Evolutionary conservation across 495 filamentous ascomycete genomes (phyloP).

Genomic region (Saxophila tyrrhenica): DNA sequence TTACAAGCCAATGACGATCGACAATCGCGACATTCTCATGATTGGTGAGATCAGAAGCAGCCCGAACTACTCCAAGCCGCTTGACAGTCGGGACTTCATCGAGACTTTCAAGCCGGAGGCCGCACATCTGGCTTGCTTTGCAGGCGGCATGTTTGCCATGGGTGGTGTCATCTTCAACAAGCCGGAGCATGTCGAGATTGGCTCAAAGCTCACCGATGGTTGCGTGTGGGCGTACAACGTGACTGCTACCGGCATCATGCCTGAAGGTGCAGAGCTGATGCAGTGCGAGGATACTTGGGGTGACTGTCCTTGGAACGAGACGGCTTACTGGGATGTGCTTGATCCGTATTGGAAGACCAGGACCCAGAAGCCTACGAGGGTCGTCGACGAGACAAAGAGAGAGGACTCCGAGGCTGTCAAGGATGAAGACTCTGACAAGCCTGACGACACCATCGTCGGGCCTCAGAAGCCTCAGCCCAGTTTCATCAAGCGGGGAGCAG

Average conservation of each 20-base stretch:
- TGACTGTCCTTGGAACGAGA: conserved; percentile 69
- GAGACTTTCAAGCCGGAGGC: conserved; percentile 37
- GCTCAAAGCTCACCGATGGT: conserved; percentile 42
- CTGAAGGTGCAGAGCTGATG: conserved; percentile 56
- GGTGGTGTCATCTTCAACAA: conserved; percentile 71
- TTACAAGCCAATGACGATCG: conserved; percentile 73
- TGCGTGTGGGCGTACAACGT: conserved; percentile 24
- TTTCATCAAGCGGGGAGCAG: neutral
- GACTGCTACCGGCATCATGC: conserved; percentile 46
- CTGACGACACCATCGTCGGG: neutral
- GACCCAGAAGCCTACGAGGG: conserved; percentile 11
- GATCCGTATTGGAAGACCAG: conserved; percentile 44
- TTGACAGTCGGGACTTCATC: conserved; percentile 3
- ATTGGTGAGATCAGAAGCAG: conserved; percentile 43
- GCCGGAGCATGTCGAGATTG: conserved; percentile 71
- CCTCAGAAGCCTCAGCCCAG: neutral
- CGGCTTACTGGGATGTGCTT: conserved; percentile 37
- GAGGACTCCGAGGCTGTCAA: too few relatives aligned
- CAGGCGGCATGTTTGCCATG: conserved; percentile 87
- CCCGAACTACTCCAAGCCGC: conserved; percentile 1
- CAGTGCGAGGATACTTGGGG: conserved; percentile 51
- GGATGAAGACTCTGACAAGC: conserved; percentile 9
- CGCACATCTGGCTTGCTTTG: conserved; percentile 77
- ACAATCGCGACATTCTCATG: conserved; percentile 66
- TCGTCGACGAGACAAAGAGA: conserved; percentile 5